Conservation (phyloP, 768 basidiomycete species). For the Suillus placidus region DNA sequence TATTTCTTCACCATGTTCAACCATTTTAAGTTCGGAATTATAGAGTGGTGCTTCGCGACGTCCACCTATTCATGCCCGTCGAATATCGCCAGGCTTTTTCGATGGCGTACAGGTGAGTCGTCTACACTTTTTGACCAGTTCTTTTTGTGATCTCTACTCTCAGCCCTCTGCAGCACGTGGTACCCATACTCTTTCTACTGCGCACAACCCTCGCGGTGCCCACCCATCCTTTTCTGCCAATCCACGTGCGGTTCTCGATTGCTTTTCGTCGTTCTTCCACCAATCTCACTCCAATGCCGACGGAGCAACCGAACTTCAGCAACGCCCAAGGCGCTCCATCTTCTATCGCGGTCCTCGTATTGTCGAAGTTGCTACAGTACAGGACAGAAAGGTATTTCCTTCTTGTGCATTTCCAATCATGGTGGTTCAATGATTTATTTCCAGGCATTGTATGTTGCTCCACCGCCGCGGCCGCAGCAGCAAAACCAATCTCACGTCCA, state of each 20-base stretch:
- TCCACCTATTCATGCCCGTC: background rate
- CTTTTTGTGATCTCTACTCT: background rate
- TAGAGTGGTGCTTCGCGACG: background rate
- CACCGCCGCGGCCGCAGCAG: background rate
- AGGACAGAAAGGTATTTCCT: background rate
- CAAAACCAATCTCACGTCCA: no score
- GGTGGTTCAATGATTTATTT: background rate
- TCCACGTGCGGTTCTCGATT: no score
- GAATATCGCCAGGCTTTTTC: background rate
- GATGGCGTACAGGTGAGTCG: background rate
- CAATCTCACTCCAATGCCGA: background rate
- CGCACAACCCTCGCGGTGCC: background rate
- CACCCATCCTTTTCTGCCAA: no score
- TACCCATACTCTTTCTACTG: background rate
- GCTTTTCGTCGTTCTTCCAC: background rate
- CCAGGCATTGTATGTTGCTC: background rate
- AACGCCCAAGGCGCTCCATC: background rate
- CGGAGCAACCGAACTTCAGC: background rate
- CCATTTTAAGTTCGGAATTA: background rate
- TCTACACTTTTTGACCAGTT: background rate
- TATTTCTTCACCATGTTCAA: background rate
- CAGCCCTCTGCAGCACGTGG: background rate
- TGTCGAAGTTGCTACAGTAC: background rate
- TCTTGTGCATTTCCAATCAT: background rate
- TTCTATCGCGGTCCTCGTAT: background rate